These are phyloP conservation scores for Ogataea methanolica DNA, from an alignment of 805 yeast species.

Conservation along the genomic window DNA sequence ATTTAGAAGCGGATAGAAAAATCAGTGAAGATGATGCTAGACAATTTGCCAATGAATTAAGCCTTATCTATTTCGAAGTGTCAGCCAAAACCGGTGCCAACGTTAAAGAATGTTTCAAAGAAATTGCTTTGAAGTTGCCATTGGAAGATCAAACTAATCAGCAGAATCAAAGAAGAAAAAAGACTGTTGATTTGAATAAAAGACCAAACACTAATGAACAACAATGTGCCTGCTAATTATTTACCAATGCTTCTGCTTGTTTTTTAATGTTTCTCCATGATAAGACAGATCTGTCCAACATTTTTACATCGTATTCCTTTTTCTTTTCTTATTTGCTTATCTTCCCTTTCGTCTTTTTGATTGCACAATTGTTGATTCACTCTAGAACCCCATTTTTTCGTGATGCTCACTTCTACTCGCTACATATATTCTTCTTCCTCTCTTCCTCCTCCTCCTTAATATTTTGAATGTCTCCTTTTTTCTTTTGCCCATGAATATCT, in stretches of 20 bases:
- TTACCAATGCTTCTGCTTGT: not conserved
- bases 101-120: conserved; percentile 42
- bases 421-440: not conserved
- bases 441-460: not conserved
- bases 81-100: conserved; percentile 56
- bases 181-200: conserved; percentile 27
- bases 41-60: conserved; percentile 51
- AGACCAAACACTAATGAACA: conserved; percentile 30
- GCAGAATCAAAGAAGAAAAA: conserved; percentile 16
- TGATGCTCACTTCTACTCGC: not conserved
- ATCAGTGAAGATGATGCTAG: conserved; percentile 42
- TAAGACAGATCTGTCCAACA: not conserved
- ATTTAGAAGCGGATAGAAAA: conserved; percentile 48
- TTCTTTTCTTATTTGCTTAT: not conserved
- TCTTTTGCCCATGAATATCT: no score
- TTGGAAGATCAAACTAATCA: conserved; percentile 24
- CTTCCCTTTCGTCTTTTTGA: not conserved
- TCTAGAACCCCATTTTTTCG: not conserved
- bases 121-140: conserved; percentile 45
- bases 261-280: not conserved
- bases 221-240: conserved; percentile 26
- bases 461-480: not conserved
- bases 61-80: conserved; percentile 47
- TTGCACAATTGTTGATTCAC: not conserved
- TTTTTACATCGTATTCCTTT: no score